Conservation (phyloP, 768 basidiomycete genomes). For the Hypsizygus marmoreus region DNA sequence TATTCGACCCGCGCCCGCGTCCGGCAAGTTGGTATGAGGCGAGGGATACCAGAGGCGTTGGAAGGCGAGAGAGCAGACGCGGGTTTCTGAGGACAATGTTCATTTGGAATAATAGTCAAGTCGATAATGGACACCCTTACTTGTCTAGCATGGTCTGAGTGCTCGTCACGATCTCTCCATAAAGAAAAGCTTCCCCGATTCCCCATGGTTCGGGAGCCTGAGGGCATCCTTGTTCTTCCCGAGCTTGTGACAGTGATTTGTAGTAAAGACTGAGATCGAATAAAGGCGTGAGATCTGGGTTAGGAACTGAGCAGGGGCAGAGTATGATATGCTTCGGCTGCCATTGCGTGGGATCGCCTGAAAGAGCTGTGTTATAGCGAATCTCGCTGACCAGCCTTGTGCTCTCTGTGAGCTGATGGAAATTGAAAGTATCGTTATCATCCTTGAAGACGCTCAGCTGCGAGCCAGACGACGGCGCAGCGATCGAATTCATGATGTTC, state of each 20-base stretch:
- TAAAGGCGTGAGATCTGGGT: conserved; percentile 59
- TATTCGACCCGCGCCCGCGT: conserved; percentile 84
- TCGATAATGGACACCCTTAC: conserved; percentile 47
- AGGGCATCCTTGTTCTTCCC: conserved; percentile 24
- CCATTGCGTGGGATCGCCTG: conserved; percentile 34
- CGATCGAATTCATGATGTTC: conserved; percentile 38
- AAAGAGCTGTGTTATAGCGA: conserved; percentile 21
- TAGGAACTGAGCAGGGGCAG: conserved; percentile 52
- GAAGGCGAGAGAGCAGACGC: conserved; percentile 63
- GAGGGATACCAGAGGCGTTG: conserved; percentile 77
- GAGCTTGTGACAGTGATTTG: conserved; percentile 42
- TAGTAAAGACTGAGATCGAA: conserved; percentile 74
- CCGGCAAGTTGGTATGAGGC: conserved; percentile 89
- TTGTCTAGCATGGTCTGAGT: conserved; percentile 95
- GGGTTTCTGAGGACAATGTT: conserved; percentile 61
- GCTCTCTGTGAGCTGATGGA: conserved; percentile 44
- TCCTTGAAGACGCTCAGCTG: conserved; percentile 54
- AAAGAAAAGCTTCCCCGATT: conserved; percentile 78
- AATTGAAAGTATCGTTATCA: conserved; percentile 68
- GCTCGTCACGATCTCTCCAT: conserved; percentile 88
- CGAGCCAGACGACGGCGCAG: conserved; percentile 27
- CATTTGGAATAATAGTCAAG: conserved; percentile 1
- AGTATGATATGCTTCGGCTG: conserved; percentile 58
- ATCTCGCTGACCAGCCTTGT: conserved; percentile 29
- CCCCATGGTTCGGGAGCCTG: conserved; percentile 42